Evolutionary conservation across 140 eudicot species (phyloP).

Genomic region (Erigeron philadelphicus): DNA sequence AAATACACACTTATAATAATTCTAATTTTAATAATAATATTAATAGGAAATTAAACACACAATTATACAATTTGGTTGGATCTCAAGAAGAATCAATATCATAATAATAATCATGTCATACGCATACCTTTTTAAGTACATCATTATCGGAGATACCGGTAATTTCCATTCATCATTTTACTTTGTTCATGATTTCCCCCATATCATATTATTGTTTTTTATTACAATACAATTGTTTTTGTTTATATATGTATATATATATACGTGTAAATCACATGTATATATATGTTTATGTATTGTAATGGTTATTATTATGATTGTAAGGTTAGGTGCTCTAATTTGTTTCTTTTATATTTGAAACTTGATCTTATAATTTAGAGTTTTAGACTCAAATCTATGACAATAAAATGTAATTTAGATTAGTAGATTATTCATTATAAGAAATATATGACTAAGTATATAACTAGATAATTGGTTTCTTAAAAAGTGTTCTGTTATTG

Average conservation of each 20-base stretch:
- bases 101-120: slow-evolving; percentile 57
- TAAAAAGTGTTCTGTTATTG: too few species aligned
- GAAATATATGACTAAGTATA: too few species aligned
- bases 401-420: too few species aligned
- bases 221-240: neutral
- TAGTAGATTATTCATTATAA: too few species aligned
- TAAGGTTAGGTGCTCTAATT: slow-evolving; percentile 8
- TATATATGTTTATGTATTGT: neutral
- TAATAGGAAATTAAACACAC: too few species aligned
- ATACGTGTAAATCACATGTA: too few species aligned
- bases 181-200: neutral
- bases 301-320: slow-evolving; percentile 11
- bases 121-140: slow-evolving; percentile 90
- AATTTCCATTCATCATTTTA: slow-evolving; percentile 8
- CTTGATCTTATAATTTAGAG: neutral
- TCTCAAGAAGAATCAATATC: slow-evolving; percentile 27
- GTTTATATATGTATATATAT: neutral
- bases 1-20: too few species aligned
- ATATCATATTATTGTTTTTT: neutral
- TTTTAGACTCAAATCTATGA: too few species aligned
- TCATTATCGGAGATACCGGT: slow-evolving; percentile 93
- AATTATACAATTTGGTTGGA: slow-evolving; percentile 8
- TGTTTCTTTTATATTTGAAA: neutral
- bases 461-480: too few species aligned
- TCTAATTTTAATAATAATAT: neutral